phyloP scores from a whole-genome alignment of 2,329 filamentous ascomycete species.

The Myriosclerotinia scirpicola region DNA sequence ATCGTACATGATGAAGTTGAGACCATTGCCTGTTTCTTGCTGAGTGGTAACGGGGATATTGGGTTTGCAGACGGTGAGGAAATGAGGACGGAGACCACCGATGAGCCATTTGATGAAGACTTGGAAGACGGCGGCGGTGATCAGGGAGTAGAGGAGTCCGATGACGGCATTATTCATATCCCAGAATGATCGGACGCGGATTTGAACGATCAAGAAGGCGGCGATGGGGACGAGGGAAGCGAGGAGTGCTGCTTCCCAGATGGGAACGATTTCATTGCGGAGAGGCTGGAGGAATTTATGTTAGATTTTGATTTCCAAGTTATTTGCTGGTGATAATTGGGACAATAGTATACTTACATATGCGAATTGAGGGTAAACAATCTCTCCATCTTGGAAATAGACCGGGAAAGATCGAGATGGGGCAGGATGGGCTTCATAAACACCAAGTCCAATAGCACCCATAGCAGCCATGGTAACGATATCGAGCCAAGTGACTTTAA shows the following conservation, averaged over 20 bases:
- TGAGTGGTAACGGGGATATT: constrained; percentile 46
- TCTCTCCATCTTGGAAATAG: constrained; percentile 63
- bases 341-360: constrained; percentile 47
- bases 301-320: neutral
- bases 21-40: constrained; percentile 51
- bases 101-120: constrained; percentile 76
- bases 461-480: constrained; percentile 65
- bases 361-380: constrained; percentile 69
- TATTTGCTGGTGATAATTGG: no score
- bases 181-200: constrained; percentile 68
- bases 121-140: constrained; percentile 69
- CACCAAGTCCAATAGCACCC: constrained; percentile 66
- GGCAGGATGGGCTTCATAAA: constrained; percentile 64
- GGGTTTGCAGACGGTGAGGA: constrained; percentile 69
- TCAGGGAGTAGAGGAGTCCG: constrained; percentile 68
- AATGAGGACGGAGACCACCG: constrained; percentile 70
- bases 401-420: constrained; percentile 70
- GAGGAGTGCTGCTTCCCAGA: constrained; percentile 67
- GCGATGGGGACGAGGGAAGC: constrained; percentile 64
- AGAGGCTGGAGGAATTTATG: constrained; percentile 43
- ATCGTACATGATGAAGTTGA: constrained; percentile 64
- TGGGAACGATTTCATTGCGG: constrained; percentile 69
- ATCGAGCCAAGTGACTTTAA: constrained; percentile 66
- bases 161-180: constrained; percentile 70
- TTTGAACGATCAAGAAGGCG: constrained; percentile 64